A percentile compares a stretch with the other conserved stretches of the same genome.
Evolutionary conservation across 495 filamentous ascomycete species (phyloP).

Genomic region (Trypethelium eluteriae): DNA sequence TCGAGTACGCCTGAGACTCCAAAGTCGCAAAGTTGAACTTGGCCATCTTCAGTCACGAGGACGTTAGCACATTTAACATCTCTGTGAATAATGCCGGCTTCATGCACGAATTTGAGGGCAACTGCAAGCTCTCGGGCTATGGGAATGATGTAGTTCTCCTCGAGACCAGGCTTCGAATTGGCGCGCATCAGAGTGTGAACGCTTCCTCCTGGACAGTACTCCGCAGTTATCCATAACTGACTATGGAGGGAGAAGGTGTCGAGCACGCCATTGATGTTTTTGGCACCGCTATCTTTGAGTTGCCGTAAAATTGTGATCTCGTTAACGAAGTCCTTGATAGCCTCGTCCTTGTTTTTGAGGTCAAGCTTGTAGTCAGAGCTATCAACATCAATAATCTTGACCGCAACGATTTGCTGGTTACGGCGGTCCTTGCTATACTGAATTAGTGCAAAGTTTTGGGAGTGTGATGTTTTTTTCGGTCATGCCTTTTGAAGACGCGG

Average conservation of each 20-base stretch:
- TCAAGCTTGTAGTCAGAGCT: constrained; percentile 63
- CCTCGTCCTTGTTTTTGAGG: constrained; percentile 64
- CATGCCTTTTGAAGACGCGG: constrained; percentile 77
- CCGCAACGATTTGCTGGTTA: constrained; percentile 56
- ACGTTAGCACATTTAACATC: constrained; percentile 96
- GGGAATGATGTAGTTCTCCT: constrained; percentile 83
- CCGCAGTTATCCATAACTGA: constrained; percentile 90
- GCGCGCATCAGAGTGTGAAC: constrained; percentile 72
- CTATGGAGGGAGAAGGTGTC: constrained; percentile 80
- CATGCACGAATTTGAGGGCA: constrained; percentile 78
- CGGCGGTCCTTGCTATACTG: constrained; percentile 38
- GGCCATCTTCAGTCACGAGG: constrained; percentile 77
- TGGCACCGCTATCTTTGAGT: constrained; percentile 72
- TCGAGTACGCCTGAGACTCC: constrained; percentile 86
- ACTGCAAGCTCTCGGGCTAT: constrained; percentile 82
- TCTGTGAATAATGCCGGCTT: constrained; percentile 87
- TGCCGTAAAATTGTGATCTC: constrained; percentile 82
- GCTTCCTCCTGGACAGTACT: constrained; percentile 92
- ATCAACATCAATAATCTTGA: constrained; percentile 96
- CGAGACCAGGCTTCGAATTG: constrained; percentile 41
- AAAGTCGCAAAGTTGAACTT: constrained; percentile 89
- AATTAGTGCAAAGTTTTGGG: background rate
- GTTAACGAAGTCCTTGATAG: constrained; percentile 76
- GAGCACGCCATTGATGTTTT: constrained; percentile 84
- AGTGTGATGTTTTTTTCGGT: constrained; percentile 13